A percentile compares a stretch with the other conserved stretches of the same genome.
These are phyloP conservation scores for Eleusine indica DNA, from an alignment of 176 grass and related monocot genomes.

Conservation along the genomic window DNA sequence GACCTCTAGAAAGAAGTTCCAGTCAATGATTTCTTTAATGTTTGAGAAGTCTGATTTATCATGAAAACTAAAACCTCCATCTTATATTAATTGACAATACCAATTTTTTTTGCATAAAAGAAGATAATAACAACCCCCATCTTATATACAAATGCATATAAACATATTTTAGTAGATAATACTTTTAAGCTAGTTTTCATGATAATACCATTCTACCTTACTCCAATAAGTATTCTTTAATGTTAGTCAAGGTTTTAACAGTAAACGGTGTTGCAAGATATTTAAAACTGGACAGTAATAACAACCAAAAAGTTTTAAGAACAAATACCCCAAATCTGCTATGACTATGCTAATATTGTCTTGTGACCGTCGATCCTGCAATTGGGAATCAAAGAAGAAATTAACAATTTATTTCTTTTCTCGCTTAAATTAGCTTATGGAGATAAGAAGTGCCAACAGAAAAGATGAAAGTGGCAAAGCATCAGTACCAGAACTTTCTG, in stretches of 20 bases:
- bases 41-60: not conserved
- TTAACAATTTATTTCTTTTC: not conserved
- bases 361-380: constrained; percentile 76
- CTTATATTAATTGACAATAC: not conserved
- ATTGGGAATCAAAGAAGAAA: constrained; percentile 17
- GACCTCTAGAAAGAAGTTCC: not conserved
- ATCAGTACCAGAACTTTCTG: constrained; percentile 69
- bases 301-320: constrained; percentile 31
- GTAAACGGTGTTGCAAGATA: not conserved
- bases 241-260: not conserved
- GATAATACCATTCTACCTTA: not conserved
- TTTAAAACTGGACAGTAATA: not conserved
- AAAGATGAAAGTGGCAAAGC: constrained; percentile 33
- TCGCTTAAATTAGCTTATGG: not conserved
- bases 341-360: constrained; percentile 96
- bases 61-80: constrained; percentile 9
- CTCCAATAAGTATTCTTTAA: not conserved
- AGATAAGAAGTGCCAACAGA: constrained; percentile 6
- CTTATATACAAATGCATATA: not conserved
- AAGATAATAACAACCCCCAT: too few relatives aligned
- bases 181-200: not conserved
- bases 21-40: not conserved
- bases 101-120: not conserved
- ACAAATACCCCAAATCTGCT: constrained; percentile 85
- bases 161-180: not conserved